Evolutionary conservation across 495 filamentous ascomycete genomes (phyloP), one percentile per base, ranked within the genome.

Genomic region (Margaritispora aquatica): DNA sequence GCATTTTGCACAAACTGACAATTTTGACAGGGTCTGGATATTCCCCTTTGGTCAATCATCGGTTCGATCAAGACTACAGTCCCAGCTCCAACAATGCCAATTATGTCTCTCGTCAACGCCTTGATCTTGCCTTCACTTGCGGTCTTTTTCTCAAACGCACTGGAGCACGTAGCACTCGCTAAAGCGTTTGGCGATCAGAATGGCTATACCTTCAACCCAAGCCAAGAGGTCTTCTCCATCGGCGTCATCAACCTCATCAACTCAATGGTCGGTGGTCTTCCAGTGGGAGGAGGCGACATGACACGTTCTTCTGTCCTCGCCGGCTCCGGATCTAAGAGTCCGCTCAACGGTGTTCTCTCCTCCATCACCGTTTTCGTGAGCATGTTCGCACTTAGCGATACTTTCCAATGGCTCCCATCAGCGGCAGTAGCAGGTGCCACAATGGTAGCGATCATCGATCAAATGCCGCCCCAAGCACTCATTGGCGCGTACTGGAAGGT

Each of bases 221-320:
- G 91, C 0, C 93, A 97, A 68, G 93, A 97, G 66, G 82, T 97
- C 73, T 87, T 97, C 22, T 91, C 88, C 26, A 96, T 97, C 64
- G 93, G 93, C 50, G 81, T 97, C 9, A 87, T 86, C 19, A 97
- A 97, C 69, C 74, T 97, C 29, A 78, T 97, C 1, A 91, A 89
- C 2, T 92, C 93, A 5, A 95, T 97, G 72, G 82, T 97, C 2
- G 93, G 93, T 56, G 92, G 80, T 3, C 96, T 95, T 62, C 91
- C 94, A 1, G 89, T 92, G 0, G 96, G 92, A 19, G 93, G 93
- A 8, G 96, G 92, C 17, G 54, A 62, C 27, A 96, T 97, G 78
- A 92, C 90, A 17, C 87, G 94, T n/a, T 96, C 93, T 44, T 93
- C 93, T 22, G 96, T 97, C 75, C 96, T 96, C 71, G 91, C 90